Percentiles rank a stretch among this genome's conserved stretches.
Evolutionary conservation across 306 rosid species (phyloP).

Genomic region (Carpinus fangiana): DNA sequence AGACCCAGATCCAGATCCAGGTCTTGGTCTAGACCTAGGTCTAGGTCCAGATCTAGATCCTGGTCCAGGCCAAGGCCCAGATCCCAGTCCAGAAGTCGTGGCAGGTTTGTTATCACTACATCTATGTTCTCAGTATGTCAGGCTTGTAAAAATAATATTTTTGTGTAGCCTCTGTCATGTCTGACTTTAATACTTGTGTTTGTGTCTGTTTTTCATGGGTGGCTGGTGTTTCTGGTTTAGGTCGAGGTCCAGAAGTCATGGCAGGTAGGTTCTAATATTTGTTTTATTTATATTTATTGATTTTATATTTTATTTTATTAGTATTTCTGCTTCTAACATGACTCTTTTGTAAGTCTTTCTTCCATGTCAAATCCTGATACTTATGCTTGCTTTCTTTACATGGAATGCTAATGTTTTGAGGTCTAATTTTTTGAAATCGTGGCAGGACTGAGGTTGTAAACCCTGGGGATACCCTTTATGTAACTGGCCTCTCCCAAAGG

Average conservation of each 20-base stretch:
- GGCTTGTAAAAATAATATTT: background rate
- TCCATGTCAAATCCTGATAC: background rate
- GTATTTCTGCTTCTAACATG: background rate
- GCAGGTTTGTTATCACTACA: slow-evolving; percentile 62
- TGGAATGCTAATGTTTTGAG: slow-evolving; percentile 11
- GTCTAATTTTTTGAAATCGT: slow-evolving; percentile 19
- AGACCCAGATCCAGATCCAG: slow-evolving; percentile 59
- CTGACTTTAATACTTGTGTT: slow-evolving; percentile 16
- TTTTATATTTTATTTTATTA: slow-evolving; percentile 1
- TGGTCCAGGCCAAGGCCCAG: slow-evolving; percentile 64
- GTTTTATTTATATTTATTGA: background rate
- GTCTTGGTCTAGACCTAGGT: slow-evolving; percentile 54
- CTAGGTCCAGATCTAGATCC: slow-evolving; percentile 58
- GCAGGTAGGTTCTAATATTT: slow-evolving; percentile 51
- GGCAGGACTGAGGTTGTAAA: slow-evolving; percentile 53
- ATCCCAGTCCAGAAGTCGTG: slow-evolving; percentile 75
- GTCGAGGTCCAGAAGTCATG: slow-evolving; percentile 85
- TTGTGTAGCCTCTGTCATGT: background rate
- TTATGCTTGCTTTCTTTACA: background rate
- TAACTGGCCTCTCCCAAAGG: slow-evolving; percentile 91
- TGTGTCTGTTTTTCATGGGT: slow-evolving; percentile 12
- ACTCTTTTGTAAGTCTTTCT: background rate
- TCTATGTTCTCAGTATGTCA: slow-evolving; percentile 1
- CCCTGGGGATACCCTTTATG: slow-evolving; percentile 85
- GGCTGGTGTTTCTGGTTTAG: slow-evolving; percentile 40